These are phyloP conservation scores for Penicillium cinerascens DNA, from an alignment of 495 filamentous ascomycete genomes.

Conservation along the genomic window DNA sequence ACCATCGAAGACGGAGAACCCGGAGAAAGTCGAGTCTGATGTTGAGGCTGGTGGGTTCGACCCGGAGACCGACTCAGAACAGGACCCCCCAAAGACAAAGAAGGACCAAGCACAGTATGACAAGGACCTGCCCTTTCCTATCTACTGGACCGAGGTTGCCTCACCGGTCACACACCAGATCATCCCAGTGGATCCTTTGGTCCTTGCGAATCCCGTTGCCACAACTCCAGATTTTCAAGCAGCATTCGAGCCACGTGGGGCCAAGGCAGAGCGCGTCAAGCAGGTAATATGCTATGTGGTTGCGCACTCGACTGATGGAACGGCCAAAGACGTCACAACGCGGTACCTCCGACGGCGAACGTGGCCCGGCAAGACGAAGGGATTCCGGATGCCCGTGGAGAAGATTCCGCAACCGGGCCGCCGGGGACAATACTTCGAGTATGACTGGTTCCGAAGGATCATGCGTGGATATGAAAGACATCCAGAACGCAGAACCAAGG, in stretches of 20 bases:
- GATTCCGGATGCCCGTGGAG: constrained; percentile 68
- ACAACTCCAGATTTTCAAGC: constrained; percentile 66
- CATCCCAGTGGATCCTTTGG: constrained; percentile 71
- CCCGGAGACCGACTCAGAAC: constrained; percentile 9
- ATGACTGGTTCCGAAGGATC: constrained; percentile 82
- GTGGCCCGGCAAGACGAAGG: constrained; percentile 89
- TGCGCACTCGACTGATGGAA: constrained; percentile 77
- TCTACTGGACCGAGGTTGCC: constrained; percentile 90
- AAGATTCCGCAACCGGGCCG: constrained; percentile 76
- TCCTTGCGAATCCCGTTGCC: constrained; percentile 63
- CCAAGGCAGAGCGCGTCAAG: constrained; percentile 75
- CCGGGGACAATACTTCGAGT: constrained; percentile 66
- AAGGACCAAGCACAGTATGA: constrained; percentile 44
- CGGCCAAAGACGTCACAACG: constrained; percentile 92
- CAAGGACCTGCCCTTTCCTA: constrained; percentile 71
- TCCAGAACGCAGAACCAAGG: constrained; percentile 54
- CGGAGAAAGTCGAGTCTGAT: constrained; percentile 11
- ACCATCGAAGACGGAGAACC: constrained; percentile 42
- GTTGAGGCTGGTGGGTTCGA: constrained; percentile 15
- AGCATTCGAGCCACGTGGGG: constrained; percentile 77
- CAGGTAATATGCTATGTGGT: constrained; percentile 93
- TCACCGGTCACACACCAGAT: constrained; percentile 76
- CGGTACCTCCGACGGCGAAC: constrained; percentile 81
- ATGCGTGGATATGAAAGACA: constrained; percentile 71
- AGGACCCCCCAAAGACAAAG: background rate